phyloP scores from a whole-genome alignment of 2,329 filamentous ascomycete species.

The Harringtonia aguacate region DNA sequence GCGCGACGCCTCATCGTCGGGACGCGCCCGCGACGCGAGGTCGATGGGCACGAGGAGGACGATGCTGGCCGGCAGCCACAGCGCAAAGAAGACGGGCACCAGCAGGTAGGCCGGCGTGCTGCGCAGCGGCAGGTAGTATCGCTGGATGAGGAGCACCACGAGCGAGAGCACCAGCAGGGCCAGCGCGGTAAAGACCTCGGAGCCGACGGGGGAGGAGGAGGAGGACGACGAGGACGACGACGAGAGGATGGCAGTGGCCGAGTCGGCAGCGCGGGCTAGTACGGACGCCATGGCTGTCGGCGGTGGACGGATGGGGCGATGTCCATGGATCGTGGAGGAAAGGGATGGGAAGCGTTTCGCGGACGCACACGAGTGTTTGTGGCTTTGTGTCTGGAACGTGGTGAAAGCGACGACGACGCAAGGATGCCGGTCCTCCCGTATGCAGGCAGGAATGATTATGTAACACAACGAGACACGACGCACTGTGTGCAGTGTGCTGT shows the following conservation, averaged over 20 bases:
- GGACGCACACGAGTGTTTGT: too few relatives aligned
- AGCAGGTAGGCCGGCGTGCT: conserved; percentile 83
- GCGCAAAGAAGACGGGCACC: conserved; percentile 89
- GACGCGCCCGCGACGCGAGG: conserved; percentile 72
- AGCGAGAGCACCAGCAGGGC: conserved; percentile 65
- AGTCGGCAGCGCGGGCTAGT: conserved; percentile 3
- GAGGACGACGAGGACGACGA: background rate
- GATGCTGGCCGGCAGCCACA: conserved; percentile 84
- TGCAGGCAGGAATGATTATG: too few relatives aligned
- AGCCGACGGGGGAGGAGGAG: conserved; percentile 22
- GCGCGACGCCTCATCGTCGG: conserved; percentile 57
- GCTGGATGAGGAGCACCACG: conserved; percentile 71
- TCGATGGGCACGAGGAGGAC: conserved; percentile 92
- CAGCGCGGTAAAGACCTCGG: conserved; percentile 64
- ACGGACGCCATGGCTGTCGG: conserved; percentile 7
- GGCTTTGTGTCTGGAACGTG: too few relatives aligned
- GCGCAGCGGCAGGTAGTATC: conserved; percentile 83
- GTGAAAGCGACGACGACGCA: too few relatives aligned
- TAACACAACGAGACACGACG: too few relatives aligned
- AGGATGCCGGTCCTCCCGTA: background rate
- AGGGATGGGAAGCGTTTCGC: background rate
- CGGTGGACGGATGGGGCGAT: conserved; percentile 1
- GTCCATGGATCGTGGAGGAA: conserved; percentile 1
- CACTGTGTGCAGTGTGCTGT: too few relatives aligned
- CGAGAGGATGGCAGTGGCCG: background rate